These are phyloP conservation scores for Didymella segeticola DNA, from an alignment of 2,329 filamentous ascomycete species.

Conservation along the genomic window DNA sequence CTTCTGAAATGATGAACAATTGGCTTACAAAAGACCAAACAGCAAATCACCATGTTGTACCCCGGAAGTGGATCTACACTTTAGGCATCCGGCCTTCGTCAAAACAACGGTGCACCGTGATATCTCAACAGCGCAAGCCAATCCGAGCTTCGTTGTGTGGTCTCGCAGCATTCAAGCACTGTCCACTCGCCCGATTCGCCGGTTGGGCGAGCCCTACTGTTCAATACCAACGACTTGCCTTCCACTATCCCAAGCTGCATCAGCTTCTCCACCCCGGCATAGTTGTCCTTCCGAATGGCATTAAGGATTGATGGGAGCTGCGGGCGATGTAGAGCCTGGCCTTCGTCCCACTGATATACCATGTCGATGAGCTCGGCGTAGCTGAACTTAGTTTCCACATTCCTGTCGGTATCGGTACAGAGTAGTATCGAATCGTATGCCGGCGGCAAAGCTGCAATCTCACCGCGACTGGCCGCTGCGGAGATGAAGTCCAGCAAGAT, in stretches of 20 bases:
- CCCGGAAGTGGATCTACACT: neutral
- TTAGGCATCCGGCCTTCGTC: neutral
- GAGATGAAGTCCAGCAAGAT: slow-evolving; percentile 25
- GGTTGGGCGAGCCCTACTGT: slow-evolving; percentile 24
- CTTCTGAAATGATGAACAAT: too few relatives aligned
- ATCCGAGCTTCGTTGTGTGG: slow-evolving; percentile 24
- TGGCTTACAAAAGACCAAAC: neutral
- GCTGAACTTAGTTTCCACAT: slow-evolving; percentile 6
- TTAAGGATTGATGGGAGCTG: slow-evolving; percentile 24
- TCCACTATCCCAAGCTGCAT: slow-evolving; percentile 21
- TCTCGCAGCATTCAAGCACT: slow-evolving; percentile 28
- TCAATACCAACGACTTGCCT: slow-evolving; percentile 23
- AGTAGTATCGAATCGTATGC: slow-evolving; percentile 24
- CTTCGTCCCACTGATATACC: slow-evolving; percentile 26
- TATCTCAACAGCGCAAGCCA: slow-evolving; percentile 28
- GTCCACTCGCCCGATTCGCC: slow-evolving; percentile 26
- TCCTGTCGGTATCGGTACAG: slow-evolving; percentile 13
- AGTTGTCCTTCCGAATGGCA: slow-evolving; percentile 28
- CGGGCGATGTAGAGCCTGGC: slow-evolving; percentile 18
- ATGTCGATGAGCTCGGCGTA: slow-evolving; percentile 25
- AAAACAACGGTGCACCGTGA: slow-evolving; percentile 24
- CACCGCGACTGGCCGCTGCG: slow-evolving; percentile 18
- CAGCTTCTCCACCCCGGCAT: slow-evolving; percentile 23
- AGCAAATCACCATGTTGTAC: neutral
- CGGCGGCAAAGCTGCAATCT: slow-evolving; percentile 24